Conservation (phyloP, 257 asterid species). For the Primulina tabacum region DNA sequence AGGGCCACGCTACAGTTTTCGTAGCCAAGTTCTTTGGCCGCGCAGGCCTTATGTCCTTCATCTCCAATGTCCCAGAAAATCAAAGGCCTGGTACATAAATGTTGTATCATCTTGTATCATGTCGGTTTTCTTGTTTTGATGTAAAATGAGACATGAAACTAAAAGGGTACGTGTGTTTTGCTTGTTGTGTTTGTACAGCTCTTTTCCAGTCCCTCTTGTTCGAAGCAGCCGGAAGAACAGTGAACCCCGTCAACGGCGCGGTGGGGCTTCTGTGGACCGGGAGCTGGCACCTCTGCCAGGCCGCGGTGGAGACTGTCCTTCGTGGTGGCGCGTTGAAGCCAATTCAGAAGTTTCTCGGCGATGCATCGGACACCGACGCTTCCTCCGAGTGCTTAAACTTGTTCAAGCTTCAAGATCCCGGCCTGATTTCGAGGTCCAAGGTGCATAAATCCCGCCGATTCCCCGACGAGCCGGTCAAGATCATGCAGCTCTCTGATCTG, state of each 20-base stretch:
- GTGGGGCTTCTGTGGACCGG: conserved; percentile 55
- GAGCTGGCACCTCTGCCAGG: conserved; percentile 62
- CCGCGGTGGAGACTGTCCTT: conserved; percentile 59
- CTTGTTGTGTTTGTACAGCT: conserved; percentile 24
- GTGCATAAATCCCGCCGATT: conserved; percentile 50
- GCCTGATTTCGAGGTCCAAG: conserved; percentile 24
- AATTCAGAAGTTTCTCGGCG: conserved; percentile 34
- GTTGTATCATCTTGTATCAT: neutral
- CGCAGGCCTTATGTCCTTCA: conserved; percentile 62
- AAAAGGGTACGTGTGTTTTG: neutral
- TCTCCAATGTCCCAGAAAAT: conserved; percentile 51
- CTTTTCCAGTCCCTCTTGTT: conserved; percentile 51
- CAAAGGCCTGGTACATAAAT: conserved; percentile 43
- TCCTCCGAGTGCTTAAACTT: conserved; percentile 47
- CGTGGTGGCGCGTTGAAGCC: conserved; percentile 56
- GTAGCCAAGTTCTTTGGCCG: conserved; percentile 74
- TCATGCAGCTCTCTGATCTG: conserved; percentile 50
- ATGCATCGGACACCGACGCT: conserved; percentile 43
- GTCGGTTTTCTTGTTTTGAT: neutral
- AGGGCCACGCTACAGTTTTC: conserved; percentile 62
- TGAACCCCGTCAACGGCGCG: conserved; percentile 59
- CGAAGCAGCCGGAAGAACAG: conserved; percentile 64
- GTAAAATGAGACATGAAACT: neutral
- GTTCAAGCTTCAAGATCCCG: conserved; percentile 30
- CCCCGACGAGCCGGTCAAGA: conserved; percentile 34